A percentile compares a stretch with the other conserved stretches of the same genome.
Evolutionary conservation across 2,329 filamentous ascomycete genomes (phyloP).

Genomic region (Drechslerella stenobrocha): DNA sequence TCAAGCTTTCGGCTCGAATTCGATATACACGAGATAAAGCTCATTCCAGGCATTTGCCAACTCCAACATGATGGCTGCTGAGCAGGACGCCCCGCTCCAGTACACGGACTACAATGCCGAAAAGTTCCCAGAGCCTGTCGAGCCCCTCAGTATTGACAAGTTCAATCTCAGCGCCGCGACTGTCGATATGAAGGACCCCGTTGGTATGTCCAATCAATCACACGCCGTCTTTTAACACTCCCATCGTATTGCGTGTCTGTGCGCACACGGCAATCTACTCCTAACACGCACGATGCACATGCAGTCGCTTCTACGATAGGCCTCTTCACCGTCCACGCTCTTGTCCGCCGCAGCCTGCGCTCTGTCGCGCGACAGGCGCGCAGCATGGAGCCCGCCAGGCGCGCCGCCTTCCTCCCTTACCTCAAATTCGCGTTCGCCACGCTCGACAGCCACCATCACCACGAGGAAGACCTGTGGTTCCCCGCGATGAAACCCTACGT

Average conservation of each 20-base stretch:
- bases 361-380: constrained; percentile 44
- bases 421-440: constrained; percentile 31
- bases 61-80: constrained; percentile 23
- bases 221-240: not conserved
- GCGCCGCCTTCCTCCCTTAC: constrained; percentile 43
- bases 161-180: constrained; percentile 40
- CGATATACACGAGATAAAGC: too few species aligned
- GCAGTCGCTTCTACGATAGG: constrained; percentile 17
- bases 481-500: constrained; percentile 46
- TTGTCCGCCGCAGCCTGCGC: constrained; percentile 46
- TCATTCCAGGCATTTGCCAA: too few species aligned
- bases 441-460: constrained; percentile 41
- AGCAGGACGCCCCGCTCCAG: constrained; percentile 8
- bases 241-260: not conserved
- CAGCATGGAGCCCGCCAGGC: constrained; percentile 28
- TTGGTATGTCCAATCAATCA: constrained; percentile 14
- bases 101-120: constrained; percentile 49
- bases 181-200: constrained; percentile 45
- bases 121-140: constrained; percentile 49
- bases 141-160: constrained; percentile 40
- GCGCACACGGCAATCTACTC: too few species aligned
- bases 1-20: too few species aligned
- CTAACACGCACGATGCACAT: not conserved
- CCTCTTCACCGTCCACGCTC: constrained; percentile 39
- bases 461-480: constrained; percentile 49